These are phyloP conservation scores for Anisodus acutangulus DNA, from an alignment of 257 asterid genomes.

Conservation along the genomic window DNA sequence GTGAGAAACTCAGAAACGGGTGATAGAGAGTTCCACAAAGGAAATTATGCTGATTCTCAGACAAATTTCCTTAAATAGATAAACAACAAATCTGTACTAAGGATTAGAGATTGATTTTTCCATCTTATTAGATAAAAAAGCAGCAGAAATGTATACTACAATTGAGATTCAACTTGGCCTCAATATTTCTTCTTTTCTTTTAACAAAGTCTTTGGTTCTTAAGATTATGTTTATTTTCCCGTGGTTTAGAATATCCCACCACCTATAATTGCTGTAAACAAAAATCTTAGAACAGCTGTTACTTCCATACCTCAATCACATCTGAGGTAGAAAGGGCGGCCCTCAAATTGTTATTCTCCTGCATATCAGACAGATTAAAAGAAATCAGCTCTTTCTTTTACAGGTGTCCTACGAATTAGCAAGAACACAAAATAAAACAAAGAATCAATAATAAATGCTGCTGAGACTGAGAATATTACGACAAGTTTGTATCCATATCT, in stretches of 20 bases:
- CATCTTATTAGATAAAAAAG: neutral
- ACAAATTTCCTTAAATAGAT: neutral
- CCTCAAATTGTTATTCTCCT: constrained; percentile 83
- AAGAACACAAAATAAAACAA: neutral
- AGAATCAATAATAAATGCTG: neutral
- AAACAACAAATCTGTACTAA: neutral
- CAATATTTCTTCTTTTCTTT: neutral
- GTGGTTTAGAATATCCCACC: neutral
- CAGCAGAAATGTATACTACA: neutral
- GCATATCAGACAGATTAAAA: constrained; percentile 35
- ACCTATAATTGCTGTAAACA: neutral
- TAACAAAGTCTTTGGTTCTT: neutral
- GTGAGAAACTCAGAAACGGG: neutral
- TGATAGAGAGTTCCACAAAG: neutral
- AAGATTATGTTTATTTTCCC: neutral
- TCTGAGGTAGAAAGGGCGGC: constrained; percentile 72
- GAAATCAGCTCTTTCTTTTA: neutral
- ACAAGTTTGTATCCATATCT: constrained; percentile 97
- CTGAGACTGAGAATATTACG: constrained; percentile 59
- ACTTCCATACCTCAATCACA: constrained; percentile 72
- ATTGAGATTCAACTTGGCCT: neutral
- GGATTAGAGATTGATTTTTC: neutral
- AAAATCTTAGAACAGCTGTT: neutral
- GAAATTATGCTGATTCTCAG: neutral
- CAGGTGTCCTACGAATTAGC: neutral